Percentiles rank a stretch among this genome's conserved stretches.
Evolutionary conservation across 495 filamentous ascomycete species (phyloP).

Genomic region (Penicillium parvum): DNA sequence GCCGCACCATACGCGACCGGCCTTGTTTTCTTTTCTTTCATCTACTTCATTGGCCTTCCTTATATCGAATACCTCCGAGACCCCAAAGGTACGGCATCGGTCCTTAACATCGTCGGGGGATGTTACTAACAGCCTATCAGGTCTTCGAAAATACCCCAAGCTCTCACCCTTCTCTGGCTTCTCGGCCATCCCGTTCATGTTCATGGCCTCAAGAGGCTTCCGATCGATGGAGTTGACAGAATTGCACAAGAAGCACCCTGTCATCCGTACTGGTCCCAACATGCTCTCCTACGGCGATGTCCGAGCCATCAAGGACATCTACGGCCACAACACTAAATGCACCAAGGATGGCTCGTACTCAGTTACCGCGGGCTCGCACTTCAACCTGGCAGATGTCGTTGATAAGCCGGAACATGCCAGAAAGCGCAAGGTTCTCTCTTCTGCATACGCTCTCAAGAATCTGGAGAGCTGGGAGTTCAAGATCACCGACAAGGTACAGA

Average conservation of each 20-base stretch:
- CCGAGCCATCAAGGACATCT: slow-evolving; percentile 51
- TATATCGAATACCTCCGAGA: slow-evolving; percentile 43
- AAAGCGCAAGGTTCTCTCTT: slow-evolving; percentile 49
- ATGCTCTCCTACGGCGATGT: slow-evolving; percentile 43
- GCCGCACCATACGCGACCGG: slow-evolving; percentile 27
- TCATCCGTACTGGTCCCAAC: slow-evolving; percentile 52
- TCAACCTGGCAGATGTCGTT: slow-evolving; percentile 42
- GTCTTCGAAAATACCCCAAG: slow-evolving; percentile 49
- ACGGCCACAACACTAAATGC: slow-evolving; percentile 44
- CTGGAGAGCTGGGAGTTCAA: slow-evolving; percentile 54
- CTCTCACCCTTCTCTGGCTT: slow-evolving; percentile 41
- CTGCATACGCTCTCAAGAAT: slow-evolving; percentile 52
- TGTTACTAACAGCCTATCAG: slow-evolving; percentile 12
- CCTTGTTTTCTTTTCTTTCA: slow-evolving; percentile 19
- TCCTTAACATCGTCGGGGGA: neutral
- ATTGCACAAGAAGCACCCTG: slow-evolving; percentile 41
- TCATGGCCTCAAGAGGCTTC: slow-evolving; percentile 37
- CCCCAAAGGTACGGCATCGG: slow-evolving; percentile 31
- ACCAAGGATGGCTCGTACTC: slow-evolving; percentile 44
- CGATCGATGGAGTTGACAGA: slow-evolving; percentile 39
- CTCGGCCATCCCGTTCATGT: slow-evolving; percentile 43
- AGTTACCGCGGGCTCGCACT: slow-evolving; percentile 28
- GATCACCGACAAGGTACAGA: slow-evolving; percentile 47
- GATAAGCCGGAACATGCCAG: slow-evolving; percentile 44
- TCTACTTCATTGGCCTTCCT: slow-evolving; percentile 41